Evolutionary conservation across 148 eudicot genomes (phyloP).

Genomic region (Mesembryanthemum crystallinum): DNA sequence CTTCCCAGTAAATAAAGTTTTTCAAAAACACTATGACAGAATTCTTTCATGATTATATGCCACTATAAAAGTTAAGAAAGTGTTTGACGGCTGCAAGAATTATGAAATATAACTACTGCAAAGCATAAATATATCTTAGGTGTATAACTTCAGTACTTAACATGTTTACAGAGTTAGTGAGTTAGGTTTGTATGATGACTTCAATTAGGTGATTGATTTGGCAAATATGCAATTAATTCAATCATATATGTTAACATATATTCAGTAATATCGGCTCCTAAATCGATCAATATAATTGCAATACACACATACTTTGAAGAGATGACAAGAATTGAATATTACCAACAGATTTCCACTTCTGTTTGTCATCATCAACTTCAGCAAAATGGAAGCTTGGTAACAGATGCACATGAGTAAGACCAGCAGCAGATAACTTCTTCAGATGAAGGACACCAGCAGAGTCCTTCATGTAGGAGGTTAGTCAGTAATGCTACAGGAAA

Average conservation of each 20-base stretch:
- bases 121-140: not conserved
- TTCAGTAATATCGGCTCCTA: not conserved
- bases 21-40: too few species aligned
- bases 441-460: slow-evolving; percentile 82
- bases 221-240: not conserved
- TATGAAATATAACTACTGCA: not conserved
- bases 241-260: not conserved
- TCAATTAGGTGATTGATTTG: not conserved
- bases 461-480: slow-evolving; percentile 47
- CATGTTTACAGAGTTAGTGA: not conserved
- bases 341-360: slow-evolving; percentile 85
- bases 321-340: slow-evolving; percentile 7
- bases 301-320: not conserved
- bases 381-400: slow-evolving; percentile 95
- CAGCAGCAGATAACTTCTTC: slow-evolving; percentile 77
- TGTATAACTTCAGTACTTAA: not conserved
- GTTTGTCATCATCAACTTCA: slow-evolving; percentile 77
- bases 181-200: not conserved
- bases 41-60: too few species aligned
- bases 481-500: slow-evolving; percentile 7
- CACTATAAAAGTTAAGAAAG: not conserved
- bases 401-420: slow-evolving; percentile 91
- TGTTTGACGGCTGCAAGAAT: not conserved
- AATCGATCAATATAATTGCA: not conserved
- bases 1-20: too few species aligned